These are phyloP conservation scores for Rosa lucieae DNA, from an alignment of 306 rosid genomes.

Conservation along the genomic window DNA sequence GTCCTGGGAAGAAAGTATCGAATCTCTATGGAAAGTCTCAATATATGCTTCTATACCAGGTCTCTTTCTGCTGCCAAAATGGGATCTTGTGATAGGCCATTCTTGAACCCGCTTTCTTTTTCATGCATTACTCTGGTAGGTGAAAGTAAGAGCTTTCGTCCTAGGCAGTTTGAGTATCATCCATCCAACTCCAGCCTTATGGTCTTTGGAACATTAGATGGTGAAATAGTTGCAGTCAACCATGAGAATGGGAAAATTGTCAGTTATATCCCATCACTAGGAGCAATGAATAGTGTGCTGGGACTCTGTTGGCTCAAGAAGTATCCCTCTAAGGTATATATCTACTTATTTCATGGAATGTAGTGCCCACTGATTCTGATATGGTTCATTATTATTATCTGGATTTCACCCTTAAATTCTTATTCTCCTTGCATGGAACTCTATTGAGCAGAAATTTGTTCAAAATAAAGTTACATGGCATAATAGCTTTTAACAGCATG, in stretches of 20 bases:
- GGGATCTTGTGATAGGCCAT: constrained; percentile 82
- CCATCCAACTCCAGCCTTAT: constrained; percentile 73
- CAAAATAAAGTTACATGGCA: background rate
- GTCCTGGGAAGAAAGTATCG: constrained; percentile 37
- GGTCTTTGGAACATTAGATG: constrained; percentile 88
- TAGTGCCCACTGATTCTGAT: background rate
- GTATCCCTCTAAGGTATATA: constrained; percentile 69
- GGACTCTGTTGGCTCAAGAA: constrained; percentile 92
- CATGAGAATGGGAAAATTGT: constrained; percentile 66
- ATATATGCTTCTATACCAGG: constrained; percentile 47
- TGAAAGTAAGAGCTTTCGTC: constrained; percentile 58
- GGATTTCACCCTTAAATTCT: constrained; percentile 9
- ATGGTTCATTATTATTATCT: constrained; percentile 13
- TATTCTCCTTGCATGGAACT: background rate
- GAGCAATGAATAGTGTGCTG: constrained; percentile 80
- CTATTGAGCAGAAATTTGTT: background rate
- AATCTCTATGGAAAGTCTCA: constrained; percentile 49
- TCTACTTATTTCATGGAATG: constrained; percentile 26
- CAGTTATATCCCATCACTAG: constrained; percentile 68
- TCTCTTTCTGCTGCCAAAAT: constrained; percentile 77
- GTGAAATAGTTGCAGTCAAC: constrained; percentile 79
- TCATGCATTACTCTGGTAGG: constrained; percentile 44
- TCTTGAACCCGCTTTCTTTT: constrained; percentile 59
- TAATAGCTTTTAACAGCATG: background rate
- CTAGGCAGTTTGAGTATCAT: constrained; percentile 89